Evolutionary conservation across 805 yeast species (phyloP).

Genomic region (Wickerhamiella alocasiicola): DNA sequence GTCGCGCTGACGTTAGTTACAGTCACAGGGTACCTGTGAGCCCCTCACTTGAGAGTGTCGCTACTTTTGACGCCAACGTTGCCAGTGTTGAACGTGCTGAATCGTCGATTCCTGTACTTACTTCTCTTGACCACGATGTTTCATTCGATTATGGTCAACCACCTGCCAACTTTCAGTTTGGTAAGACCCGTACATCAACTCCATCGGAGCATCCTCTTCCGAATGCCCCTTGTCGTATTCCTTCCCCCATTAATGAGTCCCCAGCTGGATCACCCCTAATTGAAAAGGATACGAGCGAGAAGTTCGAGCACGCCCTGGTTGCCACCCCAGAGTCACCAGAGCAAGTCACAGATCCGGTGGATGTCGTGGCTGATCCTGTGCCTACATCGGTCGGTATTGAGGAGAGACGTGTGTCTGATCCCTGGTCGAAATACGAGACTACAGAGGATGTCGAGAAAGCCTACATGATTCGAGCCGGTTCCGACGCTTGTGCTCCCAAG

Average conservation of each 20-base stretch:
- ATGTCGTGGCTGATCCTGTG: neutral
- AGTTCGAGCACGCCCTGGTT: no score
- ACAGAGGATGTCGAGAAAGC: constrained; percentile 6
- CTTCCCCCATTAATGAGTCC: constrained; percentile 3
- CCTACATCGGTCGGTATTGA: neutral
- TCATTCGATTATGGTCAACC: neutral
- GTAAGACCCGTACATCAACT: constrained; percentile 3
- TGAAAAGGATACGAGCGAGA: neutral
- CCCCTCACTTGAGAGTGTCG: constrained; percentile 8
- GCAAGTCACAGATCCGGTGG: neutral
- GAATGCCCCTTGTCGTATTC: constrained; percentile 3
- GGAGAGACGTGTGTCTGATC: neutral
- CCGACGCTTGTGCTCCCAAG: no score
- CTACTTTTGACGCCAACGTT: constrained; percentile 9
- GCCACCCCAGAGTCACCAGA: neutral
- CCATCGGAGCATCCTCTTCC: constrained; percentile 4
- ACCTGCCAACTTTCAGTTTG: neutral
- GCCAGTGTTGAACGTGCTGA: constrained; percentile 8
- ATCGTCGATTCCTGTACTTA: constrained; percentile 5
- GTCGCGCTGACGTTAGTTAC: neutral
- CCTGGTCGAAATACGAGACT: constrained; percentile 1
- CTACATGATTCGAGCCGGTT: neutral
- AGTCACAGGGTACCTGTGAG: constrained; percentile 1
- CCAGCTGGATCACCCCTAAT: neutral
- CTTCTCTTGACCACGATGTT: neutral